These are phyloP conservation scores for Sedum album DNA, from an alignment of 164 flowering plant species.

Conservation along the genomic window DNA sequence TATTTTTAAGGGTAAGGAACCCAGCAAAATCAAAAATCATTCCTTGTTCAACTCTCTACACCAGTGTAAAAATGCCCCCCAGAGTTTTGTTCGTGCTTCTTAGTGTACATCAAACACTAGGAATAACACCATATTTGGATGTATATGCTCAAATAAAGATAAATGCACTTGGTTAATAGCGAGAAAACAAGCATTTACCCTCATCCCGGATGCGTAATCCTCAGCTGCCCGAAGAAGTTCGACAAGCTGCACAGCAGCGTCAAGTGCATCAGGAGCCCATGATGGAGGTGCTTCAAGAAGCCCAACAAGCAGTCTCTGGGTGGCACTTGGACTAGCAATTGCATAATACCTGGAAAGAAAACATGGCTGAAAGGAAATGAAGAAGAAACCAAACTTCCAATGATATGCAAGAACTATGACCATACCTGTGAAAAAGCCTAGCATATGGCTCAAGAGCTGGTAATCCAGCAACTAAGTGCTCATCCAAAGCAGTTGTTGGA, in stretches of 20 bases:
- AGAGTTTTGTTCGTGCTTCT: background rate
- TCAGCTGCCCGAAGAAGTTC: conserved; percentile 97
- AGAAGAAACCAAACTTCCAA: background rate
- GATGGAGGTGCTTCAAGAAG: conserved; percentile 98
- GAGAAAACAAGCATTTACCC: conserved; percentile 38
- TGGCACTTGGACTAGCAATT: conserved; percentile 94
- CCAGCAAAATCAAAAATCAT: background rate
- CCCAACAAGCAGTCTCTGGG: conserved; percentile 92
- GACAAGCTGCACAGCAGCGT: conserved; percentile 97
- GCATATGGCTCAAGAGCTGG: conserved; percentile 99
- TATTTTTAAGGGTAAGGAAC: background rate
- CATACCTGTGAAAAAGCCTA: conserved; percentile 82
- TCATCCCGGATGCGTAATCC: conserved; percentile 89
- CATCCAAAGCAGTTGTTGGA: conserved; percentile 87
- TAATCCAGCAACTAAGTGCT: conserved; percentile 92
- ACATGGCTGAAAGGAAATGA: background rate
- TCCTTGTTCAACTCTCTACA: background rate
- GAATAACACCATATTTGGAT: background rate
- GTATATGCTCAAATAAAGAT: background rate
- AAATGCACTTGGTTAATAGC: background rate
- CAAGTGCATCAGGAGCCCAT: conserved; percentile 99
- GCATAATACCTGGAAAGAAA: conserved; percentile 64
- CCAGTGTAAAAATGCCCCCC: background rate
- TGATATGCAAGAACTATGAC: conserved; percentile 5
- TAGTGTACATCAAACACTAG: background rate